Evolutionary conservation across 495 filamentous ascomycete genomes (phyloP), one percentile per base, ranked within the genome.

Genomic region (Neurospora sp.): DNA sequence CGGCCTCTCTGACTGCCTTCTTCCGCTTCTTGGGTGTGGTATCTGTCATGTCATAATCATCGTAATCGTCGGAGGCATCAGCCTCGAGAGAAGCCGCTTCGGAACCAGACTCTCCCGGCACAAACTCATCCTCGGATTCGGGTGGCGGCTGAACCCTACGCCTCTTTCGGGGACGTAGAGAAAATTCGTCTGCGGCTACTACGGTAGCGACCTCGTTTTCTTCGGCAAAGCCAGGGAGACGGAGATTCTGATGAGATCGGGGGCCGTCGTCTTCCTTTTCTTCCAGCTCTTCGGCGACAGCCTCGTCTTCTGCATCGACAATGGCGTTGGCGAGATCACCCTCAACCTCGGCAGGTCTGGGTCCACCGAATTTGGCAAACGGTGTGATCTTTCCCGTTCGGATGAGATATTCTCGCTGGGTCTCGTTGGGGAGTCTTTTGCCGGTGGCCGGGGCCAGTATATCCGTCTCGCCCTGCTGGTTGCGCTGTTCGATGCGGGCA

Each of bases 381-480:
- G 96, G 96, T 0, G 96, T 99, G 76, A 99, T 99, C 81, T 98
- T 97, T 71, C 96, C 96, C 0, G 95, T 99, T 7, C 96, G 88
- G 41, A 99, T 94, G 69, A 99, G 87, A 79, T 93, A 98, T 39
- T 96, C 94, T 69, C 94, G 88, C 70, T 92, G 89, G 16, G 87
- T 93, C 82, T 98, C 96, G 76, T 91, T 90, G 18, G 92, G 89
- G 73, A 94, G 80, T 71, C 87, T 88, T 14, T 80, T 77, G 23
- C 79, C 81, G 20, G 78, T 74, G 31, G 84, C 81, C 8, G 78
- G 77, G 1, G 77, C 77, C 20, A 82, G 80, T 12, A 85, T 85
- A 66, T 88, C 82, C 3, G 71, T 75, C n/a, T 78, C 80, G 39
- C 80, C 84, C 41, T 84, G 83, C 71, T 85, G 81, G 71, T 90